These are phyloP conservation scores for Fusarium sp. DNA, from an alignment of 2,329 filamentous ascomycete species.

Conservation along the genomic window DNA sequence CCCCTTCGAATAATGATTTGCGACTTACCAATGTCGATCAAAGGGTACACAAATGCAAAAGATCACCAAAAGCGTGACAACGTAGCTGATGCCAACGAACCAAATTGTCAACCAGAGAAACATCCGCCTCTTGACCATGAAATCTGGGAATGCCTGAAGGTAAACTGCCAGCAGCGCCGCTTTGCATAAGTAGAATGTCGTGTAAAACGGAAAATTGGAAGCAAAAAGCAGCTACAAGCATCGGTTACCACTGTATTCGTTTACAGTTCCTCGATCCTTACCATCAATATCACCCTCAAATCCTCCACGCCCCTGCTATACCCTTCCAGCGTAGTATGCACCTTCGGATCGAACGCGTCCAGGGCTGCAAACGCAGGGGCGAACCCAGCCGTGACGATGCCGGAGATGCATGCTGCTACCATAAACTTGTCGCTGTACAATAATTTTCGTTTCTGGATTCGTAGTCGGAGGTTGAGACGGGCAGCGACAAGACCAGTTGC, in stretches of 20 bases:
- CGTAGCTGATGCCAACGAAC: background rate
- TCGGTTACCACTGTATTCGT: accelerated
- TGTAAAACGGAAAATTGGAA: constrained; percentile 35
- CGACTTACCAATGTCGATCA: constrained; percentile 16
- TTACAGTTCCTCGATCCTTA: background rate
- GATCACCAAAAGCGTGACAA: background rate
- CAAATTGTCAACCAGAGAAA: constrained; percentile 30
- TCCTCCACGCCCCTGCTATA: constrained; percentile 11
- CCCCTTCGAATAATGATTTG: background rate
- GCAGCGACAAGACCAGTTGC: constrained; percentile 27
- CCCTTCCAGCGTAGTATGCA: constrained; percentile 7
- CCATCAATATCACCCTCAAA: constrained; percentile 16
- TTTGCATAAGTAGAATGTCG: constrained; percentile 42
- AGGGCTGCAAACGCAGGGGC: constrained; percentile 10
- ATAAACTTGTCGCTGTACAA: constrained; percentile 35
- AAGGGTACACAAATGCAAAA: constrained; percentile 18
- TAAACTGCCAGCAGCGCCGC: constrained; percentile 37
- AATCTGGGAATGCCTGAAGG: constrained; percentile 20
- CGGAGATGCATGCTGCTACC: constrained; percentile 34
- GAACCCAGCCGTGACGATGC: constrained; percentile 16
- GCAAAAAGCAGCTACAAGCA: constrained; percentile 22
- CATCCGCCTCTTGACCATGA: constrained; percentile 31
- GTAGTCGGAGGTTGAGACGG: constrained; percentile 33
- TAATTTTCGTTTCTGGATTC: constrained; percentile 27
- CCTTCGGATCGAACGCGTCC: constrained; percentile 27